A percentile compares a stretch with the other conserved stretches of the same genome.
Evolutionary conservation across 805 yeast species (phyloP).

Genomic region (Wickerhamiella shivajii): DNA sequence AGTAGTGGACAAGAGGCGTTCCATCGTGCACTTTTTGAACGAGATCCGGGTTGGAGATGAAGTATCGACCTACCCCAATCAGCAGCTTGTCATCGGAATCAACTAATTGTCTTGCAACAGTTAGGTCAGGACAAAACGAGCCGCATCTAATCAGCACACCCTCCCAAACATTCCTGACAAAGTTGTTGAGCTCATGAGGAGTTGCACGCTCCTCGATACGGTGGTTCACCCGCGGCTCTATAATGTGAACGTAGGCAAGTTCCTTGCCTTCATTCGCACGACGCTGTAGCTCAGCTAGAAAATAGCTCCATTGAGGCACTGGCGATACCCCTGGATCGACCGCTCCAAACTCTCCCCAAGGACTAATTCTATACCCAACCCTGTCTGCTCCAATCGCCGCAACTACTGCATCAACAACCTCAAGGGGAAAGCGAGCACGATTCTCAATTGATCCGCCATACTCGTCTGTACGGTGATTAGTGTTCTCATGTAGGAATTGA

Average conservation of each 20-base stretch:
- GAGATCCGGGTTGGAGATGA: constrained; percentile 43
- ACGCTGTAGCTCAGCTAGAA: constrained; percentile 29
- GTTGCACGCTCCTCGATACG: not conserved
- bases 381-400: constrained; percentile 25
- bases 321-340: constrained; percentile 21
- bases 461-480: constrained; percentile 43
- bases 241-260: constrained; percentile 31
- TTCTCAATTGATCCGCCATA: constrained; percentile 53
- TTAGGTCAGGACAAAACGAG: constrained; percentile 11
- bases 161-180: constrained; percentile 15
- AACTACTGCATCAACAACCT: constrained; percentile 32
- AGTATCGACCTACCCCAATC: constrained; percentile 35
- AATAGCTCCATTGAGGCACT: constrained; percentile 30
- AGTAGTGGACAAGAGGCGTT: constrained; percentile 30
- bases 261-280: constrained; percentile 27
- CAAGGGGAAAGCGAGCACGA: constrained; percentile 36
- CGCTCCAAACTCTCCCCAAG: constrained; percentile 25
- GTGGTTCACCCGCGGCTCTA: constrained; percentile 32
- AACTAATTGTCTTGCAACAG: constrained; percentile 1
- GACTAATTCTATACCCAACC: constrained; percentile 28
- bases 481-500: constrained; percentile 32
- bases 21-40: constrained; percentile 31
- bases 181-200: constrained; percentile 13
- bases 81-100: constrained; percentile 19
- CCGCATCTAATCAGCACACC: constrained; percentile 18